phyloP scores from a whole-genome alignment of 352 stramenopile species.

The Blastocystis sp. region DNA sequence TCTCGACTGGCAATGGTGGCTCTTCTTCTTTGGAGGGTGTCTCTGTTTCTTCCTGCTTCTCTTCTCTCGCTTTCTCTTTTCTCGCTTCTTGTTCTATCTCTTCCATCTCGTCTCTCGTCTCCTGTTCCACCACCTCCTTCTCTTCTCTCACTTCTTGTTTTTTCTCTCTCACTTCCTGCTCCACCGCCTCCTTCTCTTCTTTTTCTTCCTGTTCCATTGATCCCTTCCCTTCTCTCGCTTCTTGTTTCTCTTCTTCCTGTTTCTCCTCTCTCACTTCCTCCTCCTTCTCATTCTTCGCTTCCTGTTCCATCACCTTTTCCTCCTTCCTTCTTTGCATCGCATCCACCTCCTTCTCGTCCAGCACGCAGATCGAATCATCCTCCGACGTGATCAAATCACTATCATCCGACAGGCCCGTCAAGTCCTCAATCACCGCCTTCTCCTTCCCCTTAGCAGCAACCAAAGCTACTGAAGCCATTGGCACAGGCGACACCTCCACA shows the following conservation, averaged over 20 bases:
- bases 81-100: constrained; percentile 74
- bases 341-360: constrained; percentile 70
- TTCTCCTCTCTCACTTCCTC: constrained; percentile 75
- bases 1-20: too few species aligned
- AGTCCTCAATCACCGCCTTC: constrained; percentile 36
- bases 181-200: constrained; percentile 75
- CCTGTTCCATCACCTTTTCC: constrained; percentile 76
- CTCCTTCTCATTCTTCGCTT: constrained; percentile 73
- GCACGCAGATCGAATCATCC: not conserved
- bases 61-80: constrained; percentile 72
- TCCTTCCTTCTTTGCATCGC: constrained; percentile 70
- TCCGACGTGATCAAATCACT: constrained; percentile 13
- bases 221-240: not conserved
- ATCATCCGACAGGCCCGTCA: constrained; percentile 12
- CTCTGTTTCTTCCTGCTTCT: constrained; percentile 69
- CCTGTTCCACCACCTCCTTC: constrained; percentile 72
- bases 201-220: constrained; percentile 10
- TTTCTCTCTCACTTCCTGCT: constrained; percentile 73
- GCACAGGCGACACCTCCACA: not conserved
- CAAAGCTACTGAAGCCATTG: not conserved
- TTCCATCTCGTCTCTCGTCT: not conserved
- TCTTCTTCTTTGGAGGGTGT: not conserved
- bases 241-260: constrained; percentile 76
- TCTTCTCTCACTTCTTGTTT: constrained; percentile 74
- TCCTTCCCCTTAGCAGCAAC: not conserved